A percentile compares a stretch with the other conserved stretches of the same genome.
Conservation (phyloP, 2,329 filamentous ascomycete genomes). For the Arthroderma sp. region DNA sequence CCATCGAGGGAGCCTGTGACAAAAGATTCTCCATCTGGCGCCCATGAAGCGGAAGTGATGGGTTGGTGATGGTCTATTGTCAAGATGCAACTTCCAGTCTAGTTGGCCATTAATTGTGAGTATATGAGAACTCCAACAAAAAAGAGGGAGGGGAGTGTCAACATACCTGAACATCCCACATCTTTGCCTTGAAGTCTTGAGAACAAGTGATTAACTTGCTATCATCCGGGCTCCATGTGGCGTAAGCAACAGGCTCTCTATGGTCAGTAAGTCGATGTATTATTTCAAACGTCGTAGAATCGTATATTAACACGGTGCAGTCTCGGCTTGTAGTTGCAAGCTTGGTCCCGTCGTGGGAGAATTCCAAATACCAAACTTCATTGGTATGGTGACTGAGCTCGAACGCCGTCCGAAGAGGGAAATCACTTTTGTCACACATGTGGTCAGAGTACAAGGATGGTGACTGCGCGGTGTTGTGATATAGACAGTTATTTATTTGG, state of each 20-base stretch:
- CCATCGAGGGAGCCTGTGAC: conserved; percentile 67
- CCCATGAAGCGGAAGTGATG: conserved; percentile 84
- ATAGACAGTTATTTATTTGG: conserved; percentile 74
- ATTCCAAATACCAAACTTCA: conserved; percentile 85
- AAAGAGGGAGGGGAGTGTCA: background rate
- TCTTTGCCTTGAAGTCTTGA: conserved; percentile 56
- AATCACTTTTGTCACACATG: conserved; percentile 63
- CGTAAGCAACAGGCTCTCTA: conserved; percentile 58
- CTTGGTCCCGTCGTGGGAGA: conserved; percentile 73
- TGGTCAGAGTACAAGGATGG: conserved; percentile 88
- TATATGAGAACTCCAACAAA: background rate
- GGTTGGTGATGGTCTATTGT: conserved; percentile 60
- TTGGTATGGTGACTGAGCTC: conserved; percentile 63
- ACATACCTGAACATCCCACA: conserved; percentile 62
- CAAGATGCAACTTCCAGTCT: conserved; percentile 54
- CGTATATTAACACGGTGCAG: conserved; percentile 67
- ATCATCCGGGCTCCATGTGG: conserved; percentile 89
- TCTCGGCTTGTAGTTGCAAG: conserved; percentile 74
- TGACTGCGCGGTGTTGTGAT: conserved; percentile 67
- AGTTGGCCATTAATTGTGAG: conserved; percentile 8
- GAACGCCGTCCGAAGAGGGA: conserved; percentile 59
- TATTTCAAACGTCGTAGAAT: conserved; percentile 57
- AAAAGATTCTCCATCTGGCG: conserved; percentile 62
- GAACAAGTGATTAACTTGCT: conserved; percentile 74
- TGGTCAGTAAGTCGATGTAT: conserved; percentile 55